Base-by-base conservation (phyloP, 345 rosid species). In the Raphanus sativus region DNA sequence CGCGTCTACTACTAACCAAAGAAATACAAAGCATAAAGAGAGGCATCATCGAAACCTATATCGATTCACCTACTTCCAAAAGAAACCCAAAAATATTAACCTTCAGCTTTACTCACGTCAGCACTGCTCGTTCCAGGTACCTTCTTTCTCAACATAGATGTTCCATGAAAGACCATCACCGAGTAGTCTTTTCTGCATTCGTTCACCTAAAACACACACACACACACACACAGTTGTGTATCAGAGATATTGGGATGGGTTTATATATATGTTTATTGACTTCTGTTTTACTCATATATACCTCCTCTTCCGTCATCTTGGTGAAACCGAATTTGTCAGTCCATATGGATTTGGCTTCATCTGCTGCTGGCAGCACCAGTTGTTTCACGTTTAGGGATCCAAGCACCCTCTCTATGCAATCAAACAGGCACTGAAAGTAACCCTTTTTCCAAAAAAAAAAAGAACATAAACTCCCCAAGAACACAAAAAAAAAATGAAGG, bases 341-440 rank as follows among this genome's bases (percentile, higher is more conserved):
- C 98, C 97, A 95, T 59, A 95, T 88, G 21, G 97, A 87, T 78
- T 86, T 90, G 0, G 92, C 98, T 86, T 89, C 96, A 62, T 85
- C 92, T 15, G 98, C 97, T 11, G 98, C 95, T 9, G 98, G 99
- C 70, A 95, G 91, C 65, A 91, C 88, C 0, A 92, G 82, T 50
- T 84, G 81, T 83, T 86, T 89, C 71, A 92, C 92, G 8, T 86
- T 82, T 69, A 95, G 83, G 71, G 81, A 86, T 63, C 88, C 79
- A 0, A 95, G 87, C 52, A 95, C 88, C 80, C 83, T 85, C 82
- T 95, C 87, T 11, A 92, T 68, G 82, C 99, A 91, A 17, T 80
- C 76, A 80, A 92, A 95, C 21, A 95, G 77, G 65, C 89, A 84
- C 67, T 87, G 92, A 78, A 95, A 95, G 80, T 92, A 92, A 62